Base-by-base conservation (phyloP, 108 stramenopile genomes). In the Cyclotella sp. region DNA sequence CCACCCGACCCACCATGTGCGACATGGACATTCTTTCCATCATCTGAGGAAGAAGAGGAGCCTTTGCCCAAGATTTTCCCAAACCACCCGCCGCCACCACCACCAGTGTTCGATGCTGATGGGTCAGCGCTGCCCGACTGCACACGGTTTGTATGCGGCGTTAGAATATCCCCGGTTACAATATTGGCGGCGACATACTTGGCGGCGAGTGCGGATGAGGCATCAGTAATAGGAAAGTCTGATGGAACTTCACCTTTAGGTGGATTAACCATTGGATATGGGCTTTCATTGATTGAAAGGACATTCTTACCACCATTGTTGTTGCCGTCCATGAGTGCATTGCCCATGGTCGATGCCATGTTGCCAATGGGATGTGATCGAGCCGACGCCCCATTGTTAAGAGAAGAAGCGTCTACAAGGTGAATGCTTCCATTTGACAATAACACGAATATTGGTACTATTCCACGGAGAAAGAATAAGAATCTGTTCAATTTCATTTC, bases 11-110 rank as follows among this genome's bases (percentile, higher is more conserved):
- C 71, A 13, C 45, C 8, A 18, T 44, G 21, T 28, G 29, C 29
- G 3, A 28, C 27, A 14, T 59, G 4, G 27, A 59, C 8, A 59
- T 59, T 59, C n/a, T 28, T 59, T 24, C 24, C 24, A 24, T 40
- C 19, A 39, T 34, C 30, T 40, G 29, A 28, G 11, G n/a, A 7
- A 21, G 55, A 24, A 55, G 22, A 21, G 24, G 55, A 55, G 11
- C 22, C n/a, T 40, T 62, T 62, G 0, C 72, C 72, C 0, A 72
- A 55, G n/a, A 72, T 63, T 52, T 72, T 72, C 0, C 72, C 72
- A 30, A 72, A 72, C 72, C 72, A 72, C 42, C 72, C 59, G 0
- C 70, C 40, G 14, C 55, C 55, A 21, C 55, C 52, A 53, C 13
- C 9, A 9, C n/a, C 9, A n/a, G 47, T 49, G 47, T 21, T 24